Conservation (phyloP, 768 basidiomycete species). For the Lanmaoa pseudosensibilis region DNA sequence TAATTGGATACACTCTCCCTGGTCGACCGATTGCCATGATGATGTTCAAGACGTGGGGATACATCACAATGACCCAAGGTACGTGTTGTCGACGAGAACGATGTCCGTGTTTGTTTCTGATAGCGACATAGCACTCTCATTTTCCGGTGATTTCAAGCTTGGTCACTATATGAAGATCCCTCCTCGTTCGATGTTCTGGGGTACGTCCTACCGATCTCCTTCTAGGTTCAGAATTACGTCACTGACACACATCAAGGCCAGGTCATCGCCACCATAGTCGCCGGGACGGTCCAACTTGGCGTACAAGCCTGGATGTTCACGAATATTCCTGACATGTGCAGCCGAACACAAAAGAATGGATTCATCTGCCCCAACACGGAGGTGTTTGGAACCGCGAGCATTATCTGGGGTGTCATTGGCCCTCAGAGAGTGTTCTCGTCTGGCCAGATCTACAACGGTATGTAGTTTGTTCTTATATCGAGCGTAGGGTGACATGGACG, state of each 20-base stretch:
- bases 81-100: background rate
- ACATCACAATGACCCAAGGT: conserved; percentile 58
- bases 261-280: conserved; percentile 59
- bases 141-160: conserved; percentile 72
- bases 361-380: conserved; percentile 72
- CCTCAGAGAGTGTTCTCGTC: conserved; percentile 68
- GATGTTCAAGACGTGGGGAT: conserved; percentile 80
- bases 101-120: background rate
- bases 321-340: conserved; percentile 39
- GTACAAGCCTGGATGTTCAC: conserved; percentile 64
- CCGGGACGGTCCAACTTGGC: conserved; percentile 65
- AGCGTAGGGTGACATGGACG: background rate
- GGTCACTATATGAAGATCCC: conserved; percentile 76
- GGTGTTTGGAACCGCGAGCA: conserved; percentile 77
- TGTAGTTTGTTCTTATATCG: background rate
- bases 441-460: conserved; percentile 59
- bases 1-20: conserved; percentile 55
- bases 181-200: conserved; percentile 65
- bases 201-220: conserved; percentile 11
- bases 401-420: conserved; percentile 84
- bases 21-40: conserved; percentile 77
- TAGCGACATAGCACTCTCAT: conserved; percentile 47
- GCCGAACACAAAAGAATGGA: conserved; percentile 37
- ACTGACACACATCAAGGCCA: conserved; percentile 36
- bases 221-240: background rate